Evolutionary conservation across 2,329 filamentous ascomycete species (phyloP).

Genomic region (Diaporthe citri): DNA sequence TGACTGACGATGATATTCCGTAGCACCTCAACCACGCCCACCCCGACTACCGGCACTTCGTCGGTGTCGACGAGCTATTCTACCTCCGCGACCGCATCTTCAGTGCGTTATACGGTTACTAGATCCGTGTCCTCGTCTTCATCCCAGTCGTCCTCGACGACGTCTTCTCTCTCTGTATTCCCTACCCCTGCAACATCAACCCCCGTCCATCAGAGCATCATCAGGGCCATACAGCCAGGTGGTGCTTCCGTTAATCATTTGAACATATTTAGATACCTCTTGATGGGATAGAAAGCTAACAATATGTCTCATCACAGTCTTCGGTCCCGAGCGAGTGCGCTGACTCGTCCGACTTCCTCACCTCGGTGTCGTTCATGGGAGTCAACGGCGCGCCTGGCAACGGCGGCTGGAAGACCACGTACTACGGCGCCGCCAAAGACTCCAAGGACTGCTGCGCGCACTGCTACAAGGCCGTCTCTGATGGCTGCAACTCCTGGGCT

Average conservation of each 20-base stretch:
- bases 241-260: background rate
- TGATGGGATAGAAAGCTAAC: no score
- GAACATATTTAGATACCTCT: background rate
- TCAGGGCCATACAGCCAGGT: constrained; percentile 2
- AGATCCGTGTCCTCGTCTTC: background rate
- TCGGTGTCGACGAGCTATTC: background rate
- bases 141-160: background rate
- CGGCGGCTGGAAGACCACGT: constrained; percentile 30
- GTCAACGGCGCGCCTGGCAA: constrained; percentile 12
- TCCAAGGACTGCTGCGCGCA: constrained; percentile 30
- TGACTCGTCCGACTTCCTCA: constrained; percentile 31
- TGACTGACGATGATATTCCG: background rate
- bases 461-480: constrained; percentile 26
- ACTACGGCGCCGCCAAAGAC: constrained; percentile 17
- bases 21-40: background rate
- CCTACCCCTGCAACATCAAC: background rate
- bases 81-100: background rate
- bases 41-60: constrained; percentile 2
- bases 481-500: constrained; percentile 37
- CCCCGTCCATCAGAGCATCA: background rate
- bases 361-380: constrained; percentile 34
- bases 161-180: background rate
- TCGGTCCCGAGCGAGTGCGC: constrained; percentile 26
- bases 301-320: background rate
- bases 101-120: constrained; percentile 23